Conservation (phyloP, 2,329 filamentous ascomycete genomes). For the Chaetomium sp. region DNA sequence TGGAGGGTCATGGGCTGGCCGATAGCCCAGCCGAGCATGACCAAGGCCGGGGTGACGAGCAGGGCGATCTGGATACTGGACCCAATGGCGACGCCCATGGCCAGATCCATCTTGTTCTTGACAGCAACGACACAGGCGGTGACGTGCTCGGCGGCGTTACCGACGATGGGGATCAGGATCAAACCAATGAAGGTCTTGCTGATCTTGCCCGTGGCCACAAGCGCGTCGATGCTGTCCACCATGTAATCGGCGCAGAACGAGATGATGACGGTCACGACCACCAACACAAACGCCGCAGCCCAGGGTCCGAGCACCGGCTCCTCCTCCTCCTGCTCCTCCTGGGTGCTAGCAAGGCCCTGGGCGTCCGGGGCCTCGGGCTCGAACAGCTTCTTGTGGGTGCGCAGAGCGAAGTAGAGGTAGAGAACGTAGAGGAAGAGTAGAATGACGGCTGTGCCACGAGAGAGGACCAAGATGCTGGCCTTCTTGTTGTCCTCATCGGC, state of each 20-base stretch:
- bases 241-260: constrained; percentile 71
- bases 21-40: constrained; percentile 73
- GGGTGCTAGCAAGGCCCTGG: constrained; percentile 11
- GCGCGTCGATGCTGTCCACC: constrained; percentile 66
- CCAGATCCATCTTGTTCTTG: constrained; percentile 69
- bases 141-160: constrained; percentile 75
- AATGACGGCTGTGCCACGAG: constrained; percentile 69
- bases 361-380: constrained; percentile 41
- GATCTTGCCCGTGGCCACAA: constrained; percentile 63
- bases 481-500: constrained; percentile 37
- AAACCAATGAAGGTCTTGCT: constrained; percentile 77
- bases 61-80: constrained; percentile 78
- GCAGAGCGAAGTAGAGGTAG: constrained; percentile 73
- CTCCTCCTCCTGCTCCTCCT: constrained; percentile 33
- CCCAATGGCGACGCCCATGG: constrained; percentile 75
- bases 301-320: constrained; percentile 52
- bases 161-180: constrained; percentile 72
- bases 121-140: constrained; percentile 73
- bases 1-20: constrained; percentile 67
- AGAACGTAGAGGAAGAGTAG: constrained; percentile 67
- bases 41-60: constrained; percentile 72
- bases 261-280: constrained; percentile 63
- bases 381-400: constrained; percentile 67
- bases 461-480: constrained; percentile 61
- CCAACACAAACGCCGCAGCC: constrained; percentile 59